These are phyloP conservation scores for Epithemia pelagica DNA, from an alignment of 108 stramenopile genomes.

Conservation along the genomic window DNA sequence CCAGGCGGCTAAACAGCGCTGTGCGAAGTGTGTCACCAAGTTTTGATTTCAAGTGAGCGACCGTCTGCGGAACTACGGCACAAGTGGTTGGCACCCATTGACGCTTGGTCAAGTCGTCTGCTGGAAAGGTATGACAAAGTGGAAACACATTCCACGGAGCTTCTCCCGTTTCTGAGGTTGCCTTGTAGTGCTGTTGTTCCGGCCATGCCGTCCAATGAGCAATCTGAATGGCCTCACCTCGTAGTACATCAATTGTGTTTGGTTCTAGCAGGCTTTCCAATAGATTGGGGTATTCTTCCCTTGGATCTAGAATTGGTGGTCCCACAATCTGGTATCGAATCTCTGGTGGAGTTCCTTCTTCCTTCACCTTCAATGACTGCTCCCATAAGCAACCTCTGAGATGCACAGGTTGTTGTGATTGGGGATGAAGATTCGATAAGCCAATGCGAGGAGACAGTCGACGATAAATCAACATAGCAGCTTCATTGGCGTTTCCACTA, in stretches of 20 bases:
- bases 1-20: conserved; percentile 87
- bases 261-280: conserved; percentile 24
- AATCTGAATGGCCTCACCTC: conserved; percentile 48
- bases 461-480: conserved; percentile 27
- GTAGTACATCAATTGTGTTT: conserved; percentile 34
- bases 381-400: conserved; percentile 60
- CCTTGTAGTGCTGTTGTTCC: conserved; percentile 70
- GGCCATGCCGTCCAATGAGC: conserved; percentile 92
- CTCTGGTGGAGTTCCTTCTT: not conserved
- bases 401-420: not conserved
- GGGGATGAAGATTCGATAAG: conserved; percentile 11
- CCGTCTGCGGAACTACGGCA: conserved; percentile 69
- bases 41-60: conserved; percentile 29
- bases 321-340: conserved; percentile 38
- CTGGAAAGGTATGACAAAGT: conserved; percentile 91
- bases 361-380: conserved; percentile 17
- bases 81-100: conserved; percentile 77
- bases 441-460: conserved; percentile 15
- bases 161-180: conserved; percentile 19
- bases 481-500: conserved; percentile 4
- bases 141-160: conserved; percentile 89
- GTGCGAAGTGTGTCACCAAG: conserved; percentile 69
- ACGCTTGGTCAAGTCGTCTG: conserved; percentile 48
- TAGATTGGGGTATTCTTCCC: conserved; percentile 27
- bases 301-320: conserved; percentile 54